A percentile compares a stretch with the other conserved stretches of the same genome.
These are phyloP conservation scores for Pueraria montana DNA, from an alignment of 306 rosid genomes.

Conservation along the genomic window DNA sequence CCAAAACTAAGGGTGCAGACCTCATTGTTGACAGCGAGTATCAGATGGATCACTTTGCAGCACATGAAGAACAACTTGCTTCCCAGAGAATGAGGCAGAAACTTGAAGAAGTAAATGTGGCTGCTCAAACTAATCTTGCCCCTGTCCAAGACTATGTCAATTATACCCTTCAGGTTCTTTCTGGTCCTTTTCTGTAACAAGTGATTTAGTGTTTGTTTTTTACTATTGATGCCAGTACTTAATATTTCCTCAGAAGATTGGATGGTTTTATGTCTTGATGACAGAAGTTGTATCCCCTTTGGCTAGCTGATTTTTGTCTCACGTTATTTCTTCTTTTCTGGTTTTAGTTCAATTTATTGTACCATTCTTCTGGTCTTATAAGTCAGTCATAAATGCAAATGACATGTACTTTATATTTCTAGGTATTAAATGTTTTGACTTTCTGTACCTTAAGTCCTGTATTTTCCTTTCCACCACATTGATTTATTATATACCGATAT, in stretches of 20 bases:
- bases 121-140: slow-evolving; percentile 78
- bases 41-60: slow-evolving; percentile 72
- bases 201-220: slow-evolving; percentile 30
- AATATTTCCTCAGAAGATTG: slow-evolving; percentile 10
- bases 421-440: slow-evolving; percentile 16
- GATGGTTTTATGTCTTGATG: slow-evolving; percentile 26
- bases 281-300: slow-evolving; percentile 28
- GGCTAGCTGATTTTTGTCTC: background rate
- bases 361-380: slow-evolving; percentile 14
- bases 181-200: background rate
- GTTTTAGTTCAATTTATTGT: slow-evolving; percentile 24
- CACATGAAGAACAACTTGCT: slow-evolving; percentile 78
- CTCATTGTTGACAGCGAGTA: slow-evolving; percentile 40
- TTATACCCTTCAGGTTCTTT: slow-evolving; percentile 87
- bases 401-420: background rate
- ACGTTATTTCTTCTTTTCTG: background rate
- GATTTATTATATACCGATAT: background rate
- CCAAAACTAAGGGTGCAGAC: slow-evolving; percentile 14
- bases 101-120: slow-evolving; percentile 78
- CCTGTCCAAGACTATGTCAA: slow-evolving; percentile 95
- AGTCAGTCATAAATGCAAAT: slow-evolving; percentile 19
- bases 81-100: slow-evolving; percentile 76
- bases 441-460: background rate
- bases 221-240: background rate
- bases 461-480: slow-evolving; percentile 13